These are phyloP conservation scores for Candida boleticola DNA, from an alignment of 805 yeast species.

Conservation along the genomic window DNA sequence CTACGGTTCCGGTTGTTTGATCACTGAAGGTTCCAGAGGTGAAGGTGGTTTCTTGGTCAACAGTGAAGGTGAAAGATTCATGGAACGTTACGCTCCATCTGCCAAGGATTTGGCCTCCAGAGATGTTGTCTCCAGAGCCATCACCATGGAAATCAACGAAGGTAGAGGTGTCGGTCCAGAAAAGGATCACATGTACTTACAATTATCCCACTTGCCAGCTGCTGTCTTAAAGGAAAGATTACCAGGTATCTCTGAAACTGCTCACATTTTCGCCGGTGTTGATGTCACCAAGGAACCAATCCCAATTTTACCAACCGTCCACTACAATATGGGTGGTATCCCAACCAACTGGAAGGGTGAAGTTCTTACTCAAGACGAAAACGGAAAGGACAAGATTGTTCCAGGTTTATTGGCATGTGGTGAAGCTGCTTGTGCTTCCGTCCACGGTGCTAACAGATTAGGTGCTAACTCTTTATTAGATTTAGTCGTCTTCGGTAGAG, in stretches of 20 bases:
- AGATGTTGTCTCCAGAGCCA: constrained; percentile 97
- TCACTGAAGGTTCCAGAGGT: constrained; percentile 99
- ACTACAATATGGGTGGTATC: constrained; percentile 99
- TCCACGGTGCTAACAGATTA: constrained; percentile 98
- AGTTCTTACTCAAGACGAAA: constrained; percentile 75
- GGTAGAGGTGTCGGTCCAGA: constrained; percentile 99
- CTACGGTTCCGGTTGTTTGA: constrained; percentile 97
- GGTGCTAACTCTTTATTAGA: constrained; percentile 98
- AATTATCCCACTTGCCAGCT: constrained; percentile 91
- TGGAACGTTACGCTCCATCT: constrained; percentile 99
- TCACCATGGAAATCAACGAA: constrained; percentile 96
- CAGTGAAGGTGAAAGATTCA: constrained; percentile 98
- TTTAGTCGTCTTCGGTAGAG: constrained; percentile 97
- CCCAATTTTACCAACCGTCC: constrained; percentile 97
- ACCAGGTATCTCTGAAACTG: constrained; percentile 99
- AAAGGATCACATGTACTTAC: constrained; percentile 93
- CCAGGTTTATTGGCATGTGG: constrained; percentile 97
- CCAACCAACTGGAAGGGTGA: constrained; percentile 98
- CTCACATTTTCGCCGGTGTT: constrained; percentile 97
- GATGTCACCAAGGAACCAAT: constrained; percentile 99
- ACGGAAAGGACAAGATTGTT: constrained; percentile 86
- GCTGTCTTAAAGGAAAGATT: constrained; percentile 89
- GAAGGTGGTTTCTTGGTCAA: constrained; percentile 98
- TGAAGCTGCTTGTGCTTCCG: constrained; percentile 99
- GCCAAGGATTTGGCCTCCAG: constrained; percentile 98